Percentiles rank a stretch among this genome's conserved stretches.
These are phyloP conservation scores for Zygosaccharomyces bisporus DNA, from an alignment of 805 yeast species.

Conservation along the genomic window DNA sequence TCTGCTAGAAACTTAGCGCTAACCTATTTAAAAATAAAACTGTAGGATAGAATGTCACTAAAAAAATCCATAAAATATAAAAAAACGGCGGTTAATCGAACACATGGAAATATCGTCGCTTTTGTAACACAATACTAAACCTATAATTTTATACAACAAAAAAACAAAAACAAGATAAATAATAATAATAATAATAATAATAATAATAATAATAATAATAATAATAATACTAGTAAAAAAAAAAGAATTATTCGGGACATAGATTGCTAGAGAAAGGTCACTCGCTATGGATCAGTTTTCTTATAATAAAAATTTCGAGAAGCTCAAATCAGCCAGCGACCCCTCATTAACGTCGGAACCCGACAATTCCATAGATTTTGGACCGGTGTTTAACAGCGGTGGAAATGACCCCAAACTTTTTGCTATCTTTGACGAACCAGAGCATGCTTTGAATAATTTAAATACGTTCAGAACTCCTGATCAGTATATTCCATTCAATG, in stretches of 20 bases:
- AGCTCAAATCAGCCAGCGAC: conserved; percentile 7
- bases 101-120: conserved; percentile 1
- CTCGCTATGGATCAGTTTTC: conserved; percentile 10
- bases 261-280: conserved; percentile 1
- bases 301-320: conserved; percentile 2
- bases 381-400: conserved; percentile 8
- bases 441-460: conserved; percentile 3
- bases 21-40: background rate
- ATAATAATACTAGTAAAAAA: background rate
- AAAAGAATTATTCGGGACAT: background rate
- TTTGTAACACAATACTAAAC: conserved; percentile 2
- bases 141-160: background rate
- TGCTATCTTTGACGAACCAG: conserved; percentile 14
- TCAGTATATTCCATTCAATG: conserved; percentile 6
- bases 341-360: conserved; percentile 10
- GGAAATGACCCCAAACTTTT: conserved; percentile 10
- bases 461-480: conserved; percentile 9
- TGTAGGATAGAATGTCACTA: background rate
- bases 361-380: conserved; percentile 9
- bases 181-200: too few species aligned
- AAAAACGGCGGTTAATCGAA: conserved; percentile 6
- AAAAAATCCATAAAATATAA: conserved; percentile 2
- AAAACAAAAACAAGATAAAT: too few species aligned
- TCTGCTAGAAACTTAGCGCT: conserved; percentile 5
- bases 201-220: too few species aligned